Percentiles rank a stretch among this genome's conserved stretches.
Evolutionary conservation across 768 basidiomycete genomes (phyloP).

Genomic region (Leccinum aurantiacum): DNA sequence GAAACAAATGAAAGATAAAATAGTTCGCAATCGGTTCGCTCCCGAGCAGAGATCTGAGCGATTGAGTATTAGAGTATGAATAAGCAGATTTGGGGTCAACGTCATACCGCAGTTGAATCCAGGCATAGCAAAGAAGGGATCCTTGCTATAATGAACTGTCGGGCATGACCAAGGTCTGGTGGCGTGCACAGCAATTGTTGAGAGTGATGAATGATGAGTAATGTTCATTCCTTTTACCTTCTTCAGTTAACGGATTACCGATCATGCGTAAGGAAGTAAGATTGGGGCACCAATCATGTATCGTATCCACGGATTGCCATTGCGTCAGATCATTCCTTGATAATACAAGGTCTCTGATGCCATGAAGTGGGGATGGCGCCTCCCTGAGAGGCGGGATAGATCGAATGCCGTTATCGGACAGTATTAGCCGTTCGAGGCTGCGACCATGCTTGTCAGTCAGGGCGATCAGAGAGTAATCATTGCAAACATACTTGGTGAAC

Average conservation of each 20-base stretch:
- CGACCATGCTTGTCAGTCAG: conserved; percentile 7
- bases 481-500: conserved; percentile 43
- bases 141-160: conserved; percentile 65
- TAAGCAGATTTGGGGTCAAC: conserved; percentile 2
- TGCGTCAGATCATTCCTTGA: conserved; percentile 55
- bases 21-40: conserved; percentile 78
- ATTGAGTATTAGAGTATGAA: conserved; percentile 11
- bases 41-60: conserved; percentile 61
- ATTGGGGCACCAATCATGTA: conserved; percentile 67
- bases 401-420: conserved; percentile 61
- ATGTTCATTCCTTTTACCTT: conserved; percentile 32
- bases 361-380: conserved; percentile 27
- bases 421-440: conserved; percentile 61
- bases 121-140: conserved; percentile 61
- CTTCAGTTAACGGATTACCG: conserved; percentile 65
- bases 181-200: conserved; percentile 1
- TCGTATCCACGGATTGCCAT: conserved; percentile 66
- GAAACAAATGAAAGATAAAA: conserved; percentile 75
- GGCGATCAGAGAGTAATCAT: not conserved
- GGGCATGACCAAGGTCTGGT: conserved; percentile 43
- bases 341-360: conserved; percentile 60
- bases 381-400: conserved; percentile 41
- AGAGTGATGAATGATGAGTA: not conserved
- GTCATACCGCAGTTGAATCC: conserved; percentile 62
- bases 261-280: conserved; percentile 59